A percentile compares a stretch with the other conserved stretches of the same genome.
phyloP scores from a whole-genome alignment of 2,329 filamentous ascomycete species.

The Venturiaceae sp. region DNA sequence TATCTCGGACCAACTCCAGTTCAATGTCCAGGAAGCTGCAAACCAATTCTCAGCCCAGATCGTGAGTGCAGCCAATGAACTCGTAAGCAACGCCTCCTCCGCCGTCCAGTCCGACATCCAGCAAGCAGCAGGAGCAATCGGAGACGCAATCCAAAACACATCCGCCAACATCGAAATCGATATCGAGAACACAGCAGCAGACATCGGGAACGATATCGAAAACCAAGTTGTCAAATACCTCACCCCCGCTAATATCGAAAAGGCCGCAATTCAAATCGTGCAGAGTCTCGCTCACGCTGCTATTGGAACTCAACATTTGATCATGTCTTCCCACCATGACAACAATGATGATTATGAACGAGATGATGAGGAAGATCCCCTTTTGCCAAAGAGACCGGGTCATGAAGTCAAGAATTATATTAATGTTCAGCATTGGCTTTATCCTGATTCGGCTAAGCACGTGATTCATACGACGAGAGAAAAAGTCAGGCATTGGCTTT shows the following conservation, averaged over 20 bases:
- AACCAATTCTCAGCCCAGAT: not conserved
- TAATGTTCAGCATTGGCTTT: not conserved
- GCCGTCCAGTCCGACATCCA: not conserved
- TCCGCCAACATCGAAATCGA: not conserved
- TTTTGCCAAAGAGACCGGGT: not conserved
- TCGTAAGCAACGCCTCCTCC: not conserved
- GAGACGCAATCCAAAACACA: not conserved
- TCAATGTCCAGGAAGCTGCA: not conserved
- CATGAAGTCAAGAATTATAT: not conserved
- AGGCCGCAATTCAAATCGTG: not conserved
- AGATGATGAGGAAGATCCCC: not conserved
- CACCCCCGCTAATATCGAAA: not conserved
- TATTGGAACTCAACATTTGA: not conserved
- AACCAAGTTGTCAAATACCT: not conserved
- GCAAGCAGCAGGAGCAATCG: not conserved
- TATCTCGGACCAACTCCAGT: not conserved
- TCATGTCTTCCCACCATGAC: not conserved
- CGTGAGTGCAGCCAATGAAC: not conserved
- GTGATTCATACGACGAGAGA: slow-evolving; percentile 10
- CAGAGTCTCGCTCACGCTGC: not conserved
- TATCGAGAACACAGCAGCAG: not conserved
- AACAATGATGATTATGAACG: not conserved
- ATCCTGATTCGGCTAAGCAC: not conserved
- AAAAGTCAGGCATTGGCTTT: slow-evolving; percentile 26
- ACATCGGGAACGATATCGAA: not conserved